Evolutionary conservation across 2,329 filamentous ascomycete genomes (phyloP), one percentile per base, ranked within the genome.

Genomic region (Phialophora expanda): DNA sequence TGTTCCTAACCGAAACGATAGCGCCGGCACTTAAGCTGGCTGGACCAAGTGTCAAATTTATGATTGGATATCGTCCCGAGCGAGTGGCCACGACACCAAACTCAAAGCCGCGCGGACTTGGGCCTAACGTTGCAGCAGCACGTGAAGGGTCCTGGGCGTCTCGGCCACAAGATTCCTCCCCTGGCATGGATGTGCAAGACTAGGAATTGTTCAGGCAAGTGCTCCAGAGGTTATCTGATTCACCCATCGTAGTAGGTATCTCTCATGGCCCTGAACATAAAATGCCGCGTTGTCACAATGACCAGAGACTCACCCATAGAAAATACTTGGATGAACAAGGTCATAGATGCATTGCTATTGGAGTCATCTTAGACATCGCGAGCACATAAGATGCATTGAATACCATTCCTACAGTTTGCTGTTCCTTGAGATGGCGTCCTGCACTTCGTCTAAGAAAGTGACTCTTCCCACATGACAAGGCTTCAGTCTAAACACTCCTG

Each of bases 1-100:
- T 22, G 41, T 28, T 32, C 24, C 17, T 44, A 60, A 55, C 41
- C 57, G 57, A 60, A 32, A 60, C 57, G 12, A 28, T 60, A 50
- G 57, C 44, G 57, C 44, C 28, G 57, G 44, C n/a, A 60, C 26
- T 44, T 44, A 7, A n/a, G 28, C 24, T 20, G 17, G 34, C 17
- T 20, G 53, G 28, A 34, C 26, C 9, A 28, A 5, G 11, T 5
- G 3, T 32, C 22, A 14, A 14, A 2, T 4, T 1, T 28, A 17
- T 55, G 53, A 34, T 55, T 55, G 17, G 53, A 20, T 55, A 28
- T 44, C 17, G 8, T 6, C 17, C 14, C 17, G 17, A 44, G 17
- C 38, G 38, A 44, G 20, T 7, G 38, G 17, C 14, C 5, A n/a
- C 38, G 38, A 44, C 38, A 6, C 17, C 38, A n/a, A n/a, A 44